These are phyloP conservation scores for Ordospora pajunii DNA, from an alignment of 371 early-diverging fungal species.

Conservation along the genomic window DNA sequence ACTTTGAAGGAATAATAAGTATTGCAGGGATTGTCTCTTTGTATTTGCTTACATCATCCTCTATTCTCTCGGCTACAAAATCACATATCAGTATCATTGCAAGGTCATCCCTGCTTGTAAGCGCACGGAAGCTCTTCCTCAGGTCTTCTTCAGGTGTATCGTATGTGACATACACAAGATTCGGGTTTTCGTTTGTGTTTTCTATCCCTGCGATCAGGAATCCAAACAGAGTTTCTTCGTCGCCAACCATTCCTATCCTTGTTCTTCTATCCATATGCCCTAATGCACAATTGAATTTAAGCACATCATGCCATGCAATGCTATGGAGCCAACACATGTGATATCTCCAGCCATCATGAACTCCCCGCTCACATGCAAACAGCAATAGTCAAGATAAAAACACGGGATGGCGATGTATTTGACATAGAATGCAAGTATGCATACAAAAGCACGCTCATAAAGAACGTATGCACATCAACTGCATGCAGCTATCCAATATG, in stretches of 20 bases:
- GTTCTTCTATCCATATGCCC: constrained; percentile 23
- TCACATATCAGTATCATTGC: constrained; percentile 58
- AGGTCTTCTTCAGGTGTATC: constrained; percentile 44
- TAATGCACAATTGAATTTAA: too few relatives aligned
- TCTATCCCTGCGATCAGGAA: constrained; percentile 57
- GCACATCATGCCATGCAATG: too few relatives aligned
- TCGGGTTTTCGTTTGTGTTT: constrained; percentile 23
- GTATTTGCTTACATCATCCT: constrained; percentile 35
- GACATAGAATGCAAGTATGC: neutral
- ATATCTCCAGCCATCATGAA: too few relatives aligned
- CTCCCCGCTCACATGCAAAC: neutral
- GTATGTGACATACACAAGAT: constrained; percentile 31
- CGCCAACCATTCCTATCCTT: constrained; percentile 56
- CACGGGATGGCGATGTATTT: constrained; percentile 16
- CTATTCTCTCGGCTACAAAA: constrained; percentile 44
- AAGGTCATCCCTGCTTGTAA: constrained; percentile 50
- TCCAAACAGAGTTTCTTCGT: constrained; percentile 57
- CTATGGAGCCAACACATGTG: too few relatives aligned
- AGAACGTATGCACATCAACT: neutral
- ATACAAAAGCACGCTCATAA: constrained; percentile 13
- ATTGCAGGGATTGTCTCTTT: constrained; percentile 52
- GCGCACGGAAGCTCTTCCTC: constrained; percentile 19
- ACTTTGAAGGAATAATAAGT: constrained; percentile 53
- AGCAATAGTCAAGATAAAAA: constrained; percentile 7
- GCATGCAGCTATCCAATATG: neutral